Evolutionary conservation across 768 basidiomycete species (phyloP).

Genomic region (Pholiota microspora): DNA sequence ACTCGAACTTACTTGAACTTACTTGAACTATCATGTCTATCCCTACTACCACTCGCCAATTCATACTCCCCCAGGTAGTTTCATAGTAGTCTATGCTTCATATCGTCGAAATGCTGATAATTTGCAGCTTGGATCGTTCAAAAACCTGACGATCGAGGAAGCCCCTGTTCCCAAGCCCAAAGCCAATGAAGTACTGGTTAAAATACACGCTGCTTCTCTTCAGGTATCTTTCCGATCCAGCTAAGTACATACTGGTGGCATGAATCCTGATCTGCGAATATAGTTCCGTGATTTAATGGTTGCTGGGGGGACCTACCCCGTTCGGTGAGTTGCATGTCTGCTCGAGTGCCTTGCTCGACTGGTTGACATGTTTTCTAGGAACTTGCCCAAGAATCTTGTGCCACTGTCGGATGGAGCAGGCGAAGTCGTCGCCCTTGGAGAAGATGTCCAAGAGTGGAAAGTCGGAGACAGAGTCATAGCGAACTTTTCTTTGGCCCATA

Average conservation of each 20-base stretch:
- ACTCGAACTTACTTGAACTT: no score
- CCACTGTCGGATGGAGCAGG: slow-evolving; percentile 56
- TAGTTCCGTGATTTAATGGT: slow-evolving; percentile 55
- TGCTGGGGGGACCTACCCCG: slow-evolving; percentile 36
- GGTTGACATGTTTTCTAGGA: no score
- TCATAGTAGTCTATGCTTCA: not conserved
- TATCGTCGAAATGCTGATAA: not conserved
- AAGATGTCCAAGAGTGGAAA: slow-evolving; percentile 46
- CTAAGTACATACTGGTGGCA: no score
- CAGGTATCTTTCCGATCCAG: slow-evolving; percentile 40
- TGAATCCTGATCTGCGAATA: not conserved
- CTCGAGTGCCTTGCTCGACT: no score
- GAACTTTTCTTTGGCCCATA: slow-evolving; percentile 48
- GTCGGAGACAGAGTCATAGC: slow-evolving; percentile 54
- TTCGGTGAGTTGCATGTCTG: slow-evolving; percentile 17
- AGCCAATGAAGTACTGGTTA: slow-evolving; percentile 53
- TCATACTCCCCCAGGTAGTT: slow-evolving; percentile 19
- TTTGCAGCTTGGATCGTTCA: slow-evolving; percentile 21
- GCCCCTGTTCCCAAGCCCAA: slow-evolving; percentile 29
- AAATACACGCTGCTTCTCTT: slow-evolving; percentile 57
- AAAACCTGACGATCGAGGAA: slow-evolving; percentile 25
- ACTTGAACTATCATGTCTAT: slow-evolving; percentile 10
- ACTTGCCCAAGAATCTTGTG: slow-evolving; percentile 26
- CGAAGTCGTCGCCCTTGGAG: slow-evolving; percentile 49
- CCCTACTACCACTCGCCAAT: slow-evolving; percentile 18